A percentile compares a stretch with the other conserved stretches of the same genome.
Evolutionary conservation across 129 eudicot genomes (phyloP).

Genomic region (Flaveria robusta): DNA sequence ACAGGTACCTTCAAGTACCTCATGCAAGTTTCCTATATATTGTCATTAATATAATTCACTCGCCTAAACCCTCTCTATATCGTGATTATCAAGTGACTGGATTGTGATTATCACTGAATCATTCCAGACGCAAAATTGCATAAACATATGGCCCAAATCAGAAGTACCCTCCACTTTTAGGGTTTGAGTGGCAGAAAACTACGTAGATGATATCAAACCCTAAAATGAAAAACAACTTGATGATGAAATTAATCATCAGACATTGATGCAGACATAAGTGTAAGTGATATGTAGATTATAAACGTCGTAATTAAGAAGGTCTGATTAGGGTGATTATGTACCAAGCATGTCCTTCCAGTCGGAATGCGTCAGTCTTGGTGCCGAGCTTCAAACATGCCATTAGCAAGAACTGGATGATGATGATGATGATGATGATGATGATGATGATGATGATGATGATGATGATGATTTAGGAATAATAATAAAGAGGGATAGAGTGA

Average conservation of each 20-base stretch:
- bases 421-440: no score
- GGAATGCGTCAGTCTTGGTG: slow-evolving; percentile 61
- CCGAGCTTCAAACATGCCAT: slow-evolving; percentile 70
- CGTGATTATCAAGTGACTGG: no score
- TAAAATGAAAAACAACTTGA: neutral
- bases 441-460: neutral
- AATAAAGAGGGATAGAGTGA: slow-evolving; percentile 8
- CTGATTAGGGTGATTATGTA: slow-evolving; percentile 14
- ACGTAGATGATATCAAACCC: neutral
- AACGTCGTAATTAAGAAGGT: neutral
- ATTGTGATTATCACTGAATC: no score
- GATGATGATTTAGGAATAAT: no score
- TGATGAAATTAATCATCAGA: slow-evolving; percentile 12
- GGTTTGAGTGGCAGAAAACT: no score
- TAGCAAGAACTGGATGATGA: neutral
- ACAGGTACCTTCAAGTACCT: neutral
- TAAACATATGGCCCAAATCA: no score
- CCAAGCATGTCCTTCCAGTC: slow-evolving; percentile 60
- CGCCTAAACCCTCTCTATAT: neutral
- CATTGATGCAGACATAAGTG: neutral
- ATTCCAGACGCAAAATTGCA: no score
- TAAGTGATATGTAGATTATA: no score
- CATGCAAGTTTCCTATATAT: neutral
- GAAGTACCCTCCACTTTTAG: no score
- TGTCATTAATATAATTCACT: neutral